Conservation (phyloP, 2,329 filamentous ascomycete species). For the Talaromyces amestolkiae region DNA sequence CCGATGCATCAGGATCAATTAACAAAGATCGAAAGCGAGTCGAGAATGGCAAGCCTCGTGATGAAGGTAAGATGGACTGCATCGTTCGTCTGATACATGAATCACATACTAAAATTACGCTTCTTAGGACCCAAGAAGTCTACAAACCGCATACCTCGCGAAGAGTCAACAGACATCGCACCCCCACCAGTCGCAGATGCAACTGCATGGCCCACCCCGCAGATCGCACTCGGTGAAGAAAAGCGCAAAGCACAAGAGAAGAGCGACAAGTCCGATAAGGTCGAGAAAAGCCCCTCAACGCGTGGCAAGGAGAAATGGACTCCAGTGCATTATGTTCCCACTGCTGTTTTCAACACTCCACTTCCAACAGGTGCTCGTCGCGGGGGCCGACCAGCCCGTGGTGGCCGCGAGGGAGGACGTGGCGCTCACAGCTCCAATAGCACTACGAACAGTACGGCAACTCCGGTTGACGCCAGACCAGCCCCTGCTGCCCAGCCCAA, state of each 20-base stretch:
- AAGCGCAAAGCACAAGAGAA: conserved; percentile 71
- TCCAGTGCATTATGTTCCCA: conserved; percentile 75
- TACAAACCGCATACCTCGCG: conserved; percentile 21
- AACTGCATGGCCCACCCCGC: conserved; percentile 84
- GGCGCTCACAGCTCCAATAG: conserved; percentile 36
- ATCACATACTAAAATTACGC: not conserved
- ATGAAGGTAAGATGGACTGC: conserved; percentile 32
- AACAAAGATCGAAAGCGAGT: conserved; percentile 37
- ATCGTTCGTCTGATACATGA: not conserved
- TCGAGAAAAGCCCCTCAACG: conserved; percentile 59
- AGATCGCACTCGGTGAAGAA: conserved; percentile 71
- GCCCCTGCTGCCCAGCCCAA: conserved; percentile 32
- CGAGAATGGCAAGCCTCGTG: conserved; percentile 42
- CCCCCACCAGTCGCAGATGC: conserved; percentile 73
- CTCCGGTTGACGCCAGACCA: conserved; percentile 13
- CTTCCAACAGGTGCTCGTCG: conserved; percentile 54
- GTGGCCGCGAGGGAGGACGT: conserved; percentile 53
- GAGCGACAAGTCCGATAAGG: conserved; percentile 55
- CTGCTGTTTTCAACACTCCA: conserved; percentile 82
- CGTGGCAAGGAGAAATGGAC: conserved; percentile 81
- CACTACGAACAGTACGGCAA: conserved; percentile 23
- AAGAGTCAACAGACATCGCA: conserved; percentile 25
- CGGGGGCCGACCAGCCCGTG: conserved; percentile 56
- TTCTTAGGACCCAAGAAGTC: conserved; percentile 25
- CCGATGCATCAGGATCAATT: conserved; percentile 23